Evolutionary conservation across 2,329 filamentous ascomycete genomes (phyloP).

Genomic region (Chaetomium strumarium): DNA sequence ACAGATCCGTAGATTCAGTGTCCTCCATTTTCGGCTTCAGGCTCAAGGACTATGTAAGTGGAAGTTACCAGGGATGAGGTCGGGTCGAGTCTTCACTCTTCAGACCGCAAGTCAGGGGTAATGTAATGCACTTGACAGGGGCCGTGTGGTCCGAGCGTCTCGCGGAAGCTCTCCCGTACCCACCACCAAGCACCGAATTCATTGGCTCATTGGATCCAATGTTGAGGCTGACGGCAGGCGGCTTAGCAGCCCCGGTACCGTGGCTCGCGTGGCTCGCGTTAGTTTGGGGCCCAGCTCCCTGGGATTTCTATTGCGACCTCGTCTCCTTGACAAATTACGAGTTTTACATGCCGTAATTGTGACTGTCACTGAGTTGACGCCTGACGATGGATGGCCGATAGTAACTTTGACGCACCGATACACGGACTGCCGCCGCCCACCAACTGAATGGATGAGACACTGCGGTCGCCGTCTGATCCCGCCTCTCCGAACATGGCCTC

Average conservation of each 20-base stretch:
- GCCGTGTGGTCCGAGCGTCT: neutral
- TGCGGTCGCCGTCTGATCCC: constrained; percentile 3
- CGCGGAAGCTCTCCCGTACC: neutral
- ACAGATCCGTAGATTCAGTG: too few relatives aligned
- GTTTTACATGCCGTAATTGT: too few relatives aligned
- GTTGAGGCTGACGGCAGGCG: constrained; percentile 1
- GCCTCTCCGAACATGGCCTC: constrained; percentile 36
- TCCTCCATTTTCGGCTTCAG: too few relatives aligned
- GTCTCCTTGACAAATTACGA: neutral
- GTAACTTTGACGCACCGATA: neutral
- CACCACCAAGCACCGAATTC: neutral
- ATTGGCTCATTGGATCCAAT: constrained; percentile 13
- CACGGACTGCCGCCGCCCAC: neutral
- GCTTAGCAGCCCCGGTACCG: constrained; percentile 6
- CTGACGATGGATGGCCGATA: constrained; percentile 2
- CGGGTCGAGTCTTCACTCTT: too few relatives aligned
- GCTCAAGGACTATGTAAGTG: too few relatives aligned
- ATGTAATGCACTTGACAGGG: neutral
- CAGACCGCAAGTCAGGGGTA: too few relatives aligned
- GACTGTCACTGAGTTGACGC: too few relatives aligned
- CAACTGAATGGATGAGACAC: constrained; percentile 24
- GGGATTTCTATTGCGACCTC: constrained; percentile 10
- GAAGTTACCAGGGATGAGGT: too few relatives aligned
- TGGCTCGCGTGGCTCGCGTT: neutral
- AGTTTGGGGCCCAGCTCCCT: constrained; percentile 1